Percentiles rank a stretch among this genome's conserved stretches.
Conservation (phyloP, 2,329 filamentous ascomycete species). For the Massarina eburnea region DNA sequence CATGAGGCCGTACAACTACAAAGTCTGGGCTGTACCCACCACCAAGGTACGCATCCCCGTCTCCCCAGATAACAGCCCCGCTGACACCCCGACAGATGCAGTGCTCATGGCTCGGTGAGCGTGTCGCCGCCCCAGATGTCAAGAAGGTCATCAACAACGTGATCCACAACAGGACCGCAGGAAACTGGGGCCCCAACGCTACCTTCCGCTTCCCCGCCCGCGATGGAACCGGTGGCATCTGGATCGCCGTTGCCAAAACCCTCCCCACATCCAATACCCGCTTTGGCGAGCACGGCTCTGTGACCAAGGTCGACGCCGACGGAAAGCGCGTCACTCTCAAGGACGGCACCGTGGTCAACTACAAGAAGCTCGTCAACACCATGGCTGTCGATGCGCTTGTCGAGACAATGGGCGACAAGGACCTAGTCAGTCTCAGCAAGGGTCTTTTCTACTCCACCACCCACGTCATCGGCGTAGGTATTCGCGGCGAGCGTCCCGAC, state of each 20-base stretch:
- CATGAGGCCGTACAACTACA: conserved; percentile 99
- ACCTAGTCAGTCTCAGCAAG: conserved; percentile 82
- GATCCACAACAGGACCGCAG: conserved; percentile 92
- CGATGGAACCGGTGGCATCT: conserved; percentile 97
- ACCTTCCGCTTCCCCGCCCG: conserved; percentile 97
- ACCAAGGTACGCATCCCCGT: conserved; percentile 69
- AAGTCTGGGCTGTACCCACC: conserved; percentile 98
- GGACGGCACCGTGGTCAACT: conserved; percentile 85
- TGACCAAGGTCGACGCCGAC: conserved; percentile 83
- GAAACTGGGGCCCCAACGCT: conserved; percentile 97
- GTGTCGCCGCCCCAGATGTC: conserved; percentile 93
- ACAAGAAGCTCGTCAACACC: conserved; percentile 90
- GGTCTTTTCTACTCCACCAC: conserved; percentile 95
- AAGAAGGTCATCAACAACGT: conserved; percentile 93
- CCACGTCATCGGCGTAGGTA: conserved; percentile 93
- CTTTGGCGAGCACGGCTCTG: conserved; percentile 82
- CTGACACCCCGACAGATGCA: conserved; percentile 72
- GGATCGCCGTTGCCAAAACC: conserved; percentile 94
- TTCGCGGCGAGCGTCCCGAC: conserved; percentile 88
- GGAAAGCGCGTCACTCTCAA: conserved; percentile 79
- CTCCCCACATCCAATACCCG: conserved; percentile 88
- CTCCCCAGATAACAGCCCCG: neutral
- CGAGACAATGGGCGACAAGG: conserved; percentile 83
- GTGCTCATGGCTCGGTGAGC: conserved; percentile 97
- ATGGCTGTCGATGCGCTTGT: conserved; percentile 93